Evolutionary conservation across 768 basidiomycete genomes (phyloP).

Genomic region (Tulasnella calospora): DNA sequence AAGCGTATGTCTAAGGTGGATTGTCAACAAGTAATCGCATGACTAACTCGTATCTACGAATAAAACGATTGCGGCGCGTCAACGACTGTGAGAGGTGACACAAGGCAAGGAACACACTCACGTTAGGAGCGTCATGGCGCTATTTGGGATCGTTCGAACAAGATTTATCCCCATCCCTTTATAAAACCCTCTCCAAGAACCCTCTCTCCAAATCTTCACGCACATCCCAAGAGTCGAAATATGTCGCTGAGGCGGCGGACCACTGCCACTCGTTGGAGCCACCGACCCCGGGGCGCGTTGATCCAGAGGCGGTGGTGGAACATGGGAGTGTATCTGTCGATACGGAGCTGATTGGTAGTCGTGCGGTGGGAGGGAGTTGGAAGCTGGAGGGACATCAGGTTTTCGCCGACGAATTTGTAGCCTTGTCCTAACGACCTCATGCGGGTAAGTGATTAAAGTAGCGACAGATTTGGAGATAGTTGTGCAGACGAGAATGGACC

Average conservation of each 20-base stretch:
- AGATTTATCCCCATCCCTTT: slow-evolving; percentile 92
- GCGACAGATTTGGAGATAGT: slow-evolving; percentile 96
- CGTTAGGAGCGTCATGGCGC: slow-evolving; percentile 93
- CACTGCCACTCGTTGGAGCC: not conserved
- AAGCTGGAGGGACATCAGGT: not conserved
- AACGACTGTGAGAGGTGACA: slow-evolving; percentile 26
- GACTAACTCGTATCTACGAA: slow-evolving; percentile 43
- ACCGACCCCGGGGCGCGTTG: not conserved
- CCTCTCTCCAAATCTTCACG: slow-evolving; percentile 42
- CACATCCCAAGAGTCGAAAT: slow-evolving; percentile 63
- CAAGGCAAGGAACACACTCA: slow-evolving; percentile 42
- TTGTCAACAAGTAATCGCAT: slow-evolving; percentile 36
- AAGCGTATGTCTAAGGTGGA: not conserved
- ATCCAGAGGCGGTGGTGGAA: not conserved
- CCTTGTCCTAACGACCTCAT: slow-evolving; percentile 98
- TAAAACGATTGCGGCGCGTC: not conserved
- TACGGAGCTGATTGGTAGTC: slow-evolving; percentile 46
- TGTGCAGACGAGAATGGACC: slow-evolving; percentile 78
- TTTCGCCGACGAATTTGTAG: slow-evolving; percentile 60
- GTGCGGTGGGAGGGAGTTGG: not conserved
- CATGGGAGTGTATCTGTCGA: slow-evolving; percentile 34
- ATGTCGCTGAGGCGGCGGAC: slow-evolving; percentile 58
- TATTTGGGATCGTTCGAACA: slow-evolving; percentile 90
- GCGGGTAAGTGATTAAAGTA: slow-evolving; percentile 92
- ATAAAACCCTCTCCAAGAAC: slow-evolving; percentile 88